A percentile compares a stretch with the other conserved stretches of the same genome.
These are phyloP conservation scores for Phytophthora cryptogea DNA, from an alignment of 352 stramenopile genomes.

Conservation along the genomic window DNA sequence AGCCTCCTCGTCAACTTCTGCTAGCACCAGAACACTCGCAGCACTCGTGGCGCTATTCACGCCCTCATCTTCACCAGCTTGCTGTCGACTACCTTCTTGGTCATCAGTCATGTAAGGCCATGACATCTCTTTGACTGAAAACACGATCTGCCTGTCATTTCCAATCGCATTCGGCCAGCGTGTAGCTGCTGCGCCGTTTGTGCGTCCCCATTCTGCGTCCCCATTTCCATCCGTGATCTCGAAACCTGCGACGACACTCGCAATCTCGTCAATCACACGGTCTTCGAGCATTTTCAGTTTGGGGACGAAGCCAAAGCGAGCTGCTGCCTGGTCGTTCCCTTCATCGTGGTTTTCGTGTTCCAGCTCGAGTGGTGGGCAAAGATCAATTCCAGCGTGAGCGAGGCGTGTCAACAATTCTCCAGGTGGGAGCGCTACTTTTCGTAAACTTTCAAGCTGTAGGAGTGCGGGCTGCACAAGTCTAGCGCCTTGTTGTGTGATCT, in stretches of 20 bases:
- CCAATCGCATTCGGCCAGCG: conserved; percentile 38
- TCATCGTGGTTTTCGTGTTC: conserved; percentile 7
- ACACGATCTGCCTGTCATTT: conserved; percentile 67
- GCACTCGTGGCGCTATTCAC: conserved; percentile 38
- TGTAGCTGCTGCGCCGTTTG: conserved; percentile 18
- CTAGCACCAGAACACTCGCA: conserved; percentile 62
- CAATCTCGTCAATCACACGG: conserved; percentile 71
- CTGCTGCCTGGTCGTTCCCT: conserved; percentile 21
- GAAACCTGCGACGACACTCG: conserved; percentile 66
- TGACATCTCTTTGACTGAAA: conserved; percentile 73
- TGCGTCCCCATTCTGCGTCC: conserved; percentile 18
- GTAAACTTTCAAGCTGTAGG: conserved; percentile 48
- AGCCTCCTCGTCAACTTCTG: conserved; percentile 67
- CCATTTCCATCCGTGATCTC: conserved; percentile 49
- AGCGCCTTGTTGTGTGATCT: conserved; percentile 65
- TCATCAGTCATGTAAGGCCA: conserved; percentile 70
- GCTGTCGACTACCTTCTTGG: conserved; percentile 20
- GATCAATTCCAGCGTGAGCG: conserved; percentile 58
- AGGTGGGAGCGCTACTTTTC: conserved; percentile 43
- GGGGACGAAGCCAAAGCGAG: conserved; percentile 39
- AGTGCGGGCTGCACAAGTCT: conserved; percentile 56
- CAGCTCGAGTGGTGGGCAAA: conserved; percentile 48
- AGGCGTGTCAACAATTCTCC: conserved; percentile 66
- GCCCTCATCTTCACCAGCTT: conserved; percentile 26
- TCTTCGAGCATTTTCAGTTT: conserved; percentile 75